Evolutionary conservation across 139 green algal genomes (phyloP).

Genomic region (Chlamydomonas urium): DNA sequence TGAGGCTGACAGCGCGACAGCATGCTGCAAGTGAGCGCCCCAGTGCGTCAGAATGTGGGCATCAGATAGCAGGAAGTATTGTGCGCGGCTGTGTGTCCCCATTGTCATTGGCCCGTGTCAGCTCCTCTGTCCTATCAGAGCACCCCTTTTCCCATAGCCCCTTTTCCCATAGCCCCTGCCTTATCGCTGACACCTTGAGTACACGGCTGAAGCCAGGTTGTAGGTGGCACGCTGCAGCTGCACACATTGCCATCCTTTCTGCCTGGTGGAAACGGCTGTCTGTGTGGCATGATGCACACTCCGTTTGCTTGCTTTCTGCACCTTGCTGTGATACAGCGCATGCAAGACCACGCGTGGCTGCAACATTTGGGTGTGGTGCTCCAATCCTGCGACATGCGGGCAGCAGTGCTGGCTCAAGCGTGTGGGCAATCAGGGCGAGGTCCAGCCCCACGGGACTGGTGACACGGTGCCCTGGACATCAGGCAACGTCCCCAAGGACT

Average conservation of each 20-base stretch:
- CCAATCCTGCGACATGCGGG: conserved; percentile 3
- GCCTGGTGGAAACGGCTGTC: too few species aligned
- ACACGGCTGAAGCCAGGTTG: too few species aligned
- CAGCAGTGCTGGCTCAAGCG: conserved; percentile 27
- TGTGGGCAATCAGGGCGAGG: background rate
- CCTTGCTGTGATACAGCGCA: background rate
- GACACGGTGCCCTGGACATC: conserved; percentile 11
- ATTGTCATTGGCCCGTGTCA: too few species aligned
- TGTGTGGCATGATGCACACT: too few species aligned
- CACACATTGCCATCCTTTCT: too few species aligned
- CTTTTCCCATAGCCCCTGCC: too few species aligned
- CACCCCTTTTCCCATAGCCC: too few species aligned
- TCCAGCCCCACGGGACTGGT: background rate
- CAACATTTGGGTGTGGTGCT: conserved; percentile 26
- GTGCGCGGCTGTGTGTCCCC: too few species aligned
- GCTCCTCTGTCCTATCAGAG: too few species aligned
- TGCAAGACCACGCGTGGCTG: conserved; percentile 16
- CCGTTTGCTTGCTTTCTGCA: too few species aligned
- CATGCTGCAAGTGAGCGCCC: conserved; percentile 1
- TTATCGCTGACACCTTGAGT: too few species aligned
- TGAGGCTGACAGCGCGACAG: background rate
- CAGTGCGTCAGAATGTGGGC: background rate
- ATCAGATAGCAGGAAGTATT: conserved; percentile 3
- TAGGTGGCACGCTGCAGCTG: too few species aligned
- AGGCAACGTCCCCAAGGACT: conserved; percentile 21